Evolutionary conservation across 148 eudicot genomes (phyloP), one percentile per base, ranked within the genome.

Genomic region (Silene uniflora): DNA sequence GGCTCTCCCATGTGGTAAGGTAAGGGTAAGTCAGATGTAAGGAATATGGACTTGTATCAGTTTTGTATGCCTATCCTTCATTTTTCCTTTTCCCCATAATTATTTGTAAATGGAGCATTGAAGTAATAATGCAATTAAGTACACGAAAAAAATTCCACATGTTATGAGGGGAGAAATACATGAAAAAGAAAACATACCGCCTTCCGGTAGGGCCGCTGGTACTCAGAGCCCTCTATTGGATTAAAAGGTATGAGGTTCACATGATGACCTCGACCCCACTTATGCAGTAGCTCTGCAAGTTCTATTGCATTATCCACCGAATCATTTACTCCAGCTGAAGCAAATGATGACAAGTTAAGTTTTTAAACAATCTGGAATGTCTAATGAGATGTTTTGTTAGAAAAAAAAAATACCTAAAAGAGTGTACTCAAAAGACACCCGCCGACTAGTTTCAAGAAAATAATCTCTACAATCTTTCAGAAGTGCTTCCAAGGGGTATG

Each of bases 381-480:
- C 8, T 42, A 73, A 27, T 52, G 29, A 16, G 27, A 67, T n/a
- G 73, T 73, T 59, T n/a, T 73, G 24, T 66, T 63, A 52, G 82
- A 8, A 83, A 8, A 4, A 8, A 4, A 46, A 10, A 73, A 56
- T 88, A 96, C 99, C 99, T 92, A 96, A 71, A 73, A 96, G 95
- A 71, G 99, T 92, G 77, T 96, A 96, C 83, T 96, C 99, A 81
- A 96, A 96, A 72, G 99, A 86, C 68, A 96, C 97, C 23, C 99
- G 89, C 56, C 99, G 88, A 71, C 85, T 86, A 52, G 99, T 96
- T 87, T 96, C 97, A 6, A 73, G 78, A 69, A 92, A 92, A 86
- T 96, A 96, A 76, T 92, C 98, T 81, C 82, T 88, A 86, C 99
- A 96, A 82, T 96, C 99, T 84, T 96, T 88, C 93, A 96, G 83